Base-by-base conservation (phyloP, 352 stramenopile genomes). In the Globisporangium echinulatum region DNA sequence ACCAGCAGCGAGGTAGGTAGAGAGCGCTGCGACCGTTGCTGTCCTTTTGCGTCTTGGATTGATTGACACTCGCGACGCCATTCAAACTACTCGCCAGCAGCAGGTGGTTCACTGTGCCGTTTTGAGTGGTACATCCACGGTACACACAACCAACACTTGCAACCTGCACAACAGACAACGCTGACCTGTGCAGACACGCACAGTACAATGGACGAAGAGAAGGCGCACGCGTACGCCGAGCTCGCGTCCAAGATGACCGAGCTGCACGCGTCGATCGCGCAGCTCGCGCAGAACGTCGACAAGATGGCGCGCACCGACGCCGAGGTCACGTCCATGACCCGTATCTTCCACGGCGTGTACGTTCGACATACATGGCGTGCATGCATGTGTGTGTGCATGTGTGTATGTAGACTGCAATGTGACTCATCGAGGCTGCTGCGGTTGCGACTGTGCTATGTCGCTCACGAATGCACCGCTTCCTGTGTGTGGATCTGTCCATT, bases 281-380 rank as follows among this genome's bases (percentile, higher is more conserved):
- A 86, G 55, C 71, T 91, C 53, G 55, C 77, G 49, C 75, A 82
- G 50, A 91, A 91, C 59, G 69, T 91, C 52, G 77, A 89, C 63
- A 88, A 86, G 64, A 86, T 91, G 75, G 82, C 70, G 42, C 67
- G 59, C n/a, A 87, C 79, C 7, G 79, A 89, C 59, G 67, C 75
- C n/a, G 71, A 89, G 59, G 71, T 88, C 38, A 75, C 79, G 40
- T 69, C 73, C 54, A 88, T 91, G 82, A 80, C 79, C 54, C 70
- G 72, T 51, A 88, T 88, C 64, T 91, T 91, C 67, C 82, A 91
- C 47, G 70, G 77, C 59, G 79, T 87, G 82, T 91, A 65, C 56
- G 78, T 75, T 13, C 25, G 25, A 25, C 1, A 25, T 25, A 25
- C 25, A 25, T 25, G 25, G 17, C 17, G 17, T 19, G 17, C 17